A percentile compares a stretch with the other conserved stretches of the same genome.
Evolutionary conservation across 192 early-diverging fungal genomes (phyloP).

Genomic region (Anaeromyces robustus): DNA sequence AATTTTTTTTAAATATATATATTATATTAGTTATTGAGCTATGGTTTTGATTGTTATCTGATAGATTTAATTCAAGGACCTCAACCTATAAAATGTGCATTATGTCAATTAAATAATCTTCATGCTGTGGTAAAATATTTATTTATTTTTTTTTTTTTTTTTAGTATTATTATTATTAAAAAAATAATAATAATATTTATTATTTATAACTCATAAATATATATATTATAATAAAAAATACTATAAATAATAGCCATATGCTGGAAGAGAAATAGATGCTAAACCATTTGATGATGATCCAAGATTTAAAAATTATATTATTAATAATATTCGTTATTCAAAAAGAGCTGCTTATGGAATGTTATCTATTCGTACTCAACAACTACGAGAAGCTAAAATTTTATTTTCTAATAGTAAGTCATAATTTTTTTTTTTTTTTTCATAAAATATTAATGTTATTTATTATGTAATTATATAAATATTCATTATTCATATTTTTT

Average conservation of each 20-base stretch:
- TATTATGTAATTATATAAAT: too few species aligned
- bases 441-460: too few species aligned
- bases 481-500: too few species aligned
- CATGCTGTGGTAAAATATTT: constrained; percentile 27
- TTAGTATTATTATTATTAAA: too few species aligned
- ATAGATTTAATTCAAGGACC: constrained; percentile 64
- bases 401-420: not conserved
- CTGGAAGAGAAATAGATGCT: constrained; percentile 16
- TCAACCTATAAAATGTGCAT: constrained; percentile 31
- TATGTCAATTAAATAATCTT: constrained; percentile 43
- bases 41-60: constrained; percentile 62
- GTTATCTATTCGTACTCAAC: not conserved
- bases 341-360: not conserved
- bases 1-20: too few species aligned
- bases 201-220: too few species aligned
- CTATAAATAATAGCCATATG: constrained; percentile 10
- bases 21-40: constrained; percentile 17
- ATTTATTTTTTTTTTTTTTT: too few species aligned
- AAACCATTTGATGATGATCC: constrained; percentile 7
- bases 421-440: too few species aligned
- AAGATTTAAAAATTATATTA: not conserved
- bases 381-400: not conserved
- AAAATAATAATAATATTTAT: too few species aligned
- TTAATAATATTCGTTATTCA: not conserved
- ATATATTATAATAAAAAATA: too few species aligned